Evolutionary conservation across 345 rosid species (phyloP), one percentile per base, ranked within the genome.

Genomic region (Rubroshorea leprosula): DNA sequence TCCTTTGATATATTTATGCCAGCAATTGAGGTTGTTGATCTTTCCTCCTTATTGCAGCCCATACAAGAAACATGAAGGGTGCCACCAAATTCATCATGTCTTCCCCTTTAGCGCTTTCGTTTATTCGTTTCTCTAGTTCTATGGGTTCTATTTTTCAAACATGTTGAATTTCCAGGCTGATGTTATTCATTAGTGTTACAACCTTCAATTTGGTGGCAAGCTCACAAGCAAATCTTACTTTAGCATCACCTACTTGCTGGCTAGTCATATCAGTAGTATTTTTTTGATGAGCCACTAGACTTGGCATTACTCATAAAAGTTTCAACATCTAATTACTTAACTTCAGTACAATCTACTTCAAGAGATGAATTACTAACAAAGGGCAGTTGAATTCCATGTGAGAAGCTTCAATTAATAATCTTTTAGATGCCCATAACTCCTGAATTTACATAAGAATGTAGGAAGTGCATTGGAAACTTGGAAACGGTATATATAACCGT

Each of bases 51-150:
- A 65, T 55, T 57, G 27, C 68, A 62, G 68, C 71, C 74, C 53
- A 52, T 62, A 64, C 53, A 67, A 66, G 86, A 68, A 59, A 71
- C 51, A 61, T 68, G 78, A 62, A 81, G 62, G 57, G 55, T 24
- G 31, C 66, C 68, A 67, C 62, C 75, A 23, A 76, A 61, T 59
- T 88, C 85, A 74, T 80, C 93, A 65, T 68, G 73, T 57, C 98
- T 76, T 63, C 90, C 95, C 72, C 89, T 81, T 96, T 96, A 92
- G 63, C 90, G 77, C 77, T 83, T 92, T 18, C 94, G 97, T 74
- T 86, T 89, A 73, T 77, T 80, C 68, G 91, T 70, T 73, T 92
- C 90, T 55, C 84, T 76, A 54, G 62, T 61, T 61, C 71, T 63
- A 69, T 72, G 70, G 57, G 71, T 71, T 71, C 83, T 84, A 63